These are phyloP conservation scores for Sporisorium scitamineum DNA, from an alignment of 1,284 basidiomycete genomes.

Conservation along the genomic window DNA sequence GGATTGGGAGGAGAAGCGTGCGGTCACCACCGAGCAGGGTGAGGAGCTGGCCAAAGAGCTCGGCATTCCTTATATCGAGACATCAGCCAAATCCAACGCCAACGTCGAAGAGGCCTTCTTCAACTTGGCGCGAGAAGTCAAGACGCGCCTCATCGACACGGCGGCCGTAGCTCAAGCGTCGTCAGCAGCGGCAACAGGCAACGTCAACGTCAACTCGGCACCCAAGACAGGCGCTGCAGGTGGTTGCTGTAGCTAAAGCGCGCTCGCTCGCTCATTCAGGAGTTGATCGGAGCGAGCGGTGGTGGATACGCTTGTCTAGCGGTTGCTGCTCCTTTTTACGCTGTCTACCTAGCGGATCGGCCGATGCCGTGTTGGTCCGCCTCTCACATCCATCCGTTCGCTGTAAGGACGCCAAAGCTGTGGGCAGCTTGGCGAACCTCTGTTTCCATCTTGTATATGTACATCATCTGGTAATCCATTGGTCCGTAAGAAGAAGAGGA, in stretches of 20 bases:
- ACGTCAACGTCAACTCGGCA: slow-evolving; percentile 52
- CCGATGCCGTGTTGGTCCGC: no score
- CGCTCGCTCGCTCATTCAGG: not conserved
- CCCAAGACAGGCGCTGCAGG: slow-evolving; percentile 35
- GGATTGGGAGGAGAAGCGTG: slow-evolving; percentile 97
- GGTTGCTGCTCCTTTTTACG: not conserved
- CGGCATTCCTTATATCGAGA: slow-evolving; percentile 96
- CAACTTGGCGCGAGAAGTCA: slow-evolving; percentile 82
- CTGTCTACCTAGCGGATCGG: no score
- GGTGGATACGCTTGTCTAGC: no score
- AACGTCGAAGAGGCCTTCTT: slow-evolving; percentile 99
- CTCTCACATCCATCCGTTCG: no score
- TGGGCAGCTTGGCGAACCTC: not conserved
- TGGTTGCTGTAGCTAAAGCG: slow-evolving; percentile 38
- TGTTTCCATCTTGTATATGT: not conserved
- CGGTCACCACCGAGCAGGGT: slow-evolving; percentile 83
- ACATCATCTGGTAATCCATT: slow-evolving; percentile 6
- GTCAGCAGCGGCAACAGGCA: slow-evolving; percentile 40
- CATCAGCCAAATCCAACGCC: slow-evolving; percentile 95
- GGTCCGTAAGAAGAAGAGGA: not conserved
- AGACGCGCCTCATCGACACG: slow-evolving; percentile 89
- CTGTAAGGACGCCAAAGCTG: not conserved
- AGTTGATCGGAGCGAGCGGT: no score
- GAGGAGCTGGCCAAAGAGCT: slow-evolving; percentile 83
- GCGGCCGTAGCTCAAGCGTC: slow-evolving; percentile 45